Evolutionary conservation across 306 rosid genomes (phyloP).

Genomic region (Abrus pulchellus): DNA sequence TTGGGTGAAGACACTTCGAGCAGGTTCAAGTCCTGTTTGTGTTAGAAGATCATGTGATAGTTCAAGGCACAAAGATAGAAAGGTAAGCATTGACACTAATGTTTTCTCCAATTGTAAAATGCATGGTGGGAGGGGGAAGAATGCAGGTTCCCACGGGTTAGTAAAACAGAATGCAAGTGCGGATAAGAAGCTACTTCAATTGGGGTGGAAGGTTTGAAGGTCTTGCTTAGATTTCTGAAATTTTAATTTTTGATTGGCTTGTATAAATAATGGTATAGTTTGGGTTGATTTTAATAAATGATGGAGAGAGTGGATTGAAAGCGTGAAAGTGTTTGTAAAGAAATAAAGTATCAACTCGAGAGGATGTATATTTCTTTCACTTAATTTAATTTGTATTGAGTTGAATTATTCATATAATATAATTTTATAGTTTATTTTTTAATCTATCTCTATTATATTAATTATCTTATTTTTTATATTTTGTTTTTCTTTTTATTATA

Average conservation of each 20-base stretch:
- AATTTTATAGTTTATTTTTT: no score
- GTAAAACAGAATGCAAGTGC: background rate
- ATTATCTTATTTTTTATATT: no score
- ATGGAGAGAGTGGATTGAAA: background rate
- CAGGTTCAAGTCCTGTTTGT: slow-evolving; percentile 46
- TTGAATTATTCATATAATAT: no score
- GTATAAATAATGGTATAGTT: background rate
- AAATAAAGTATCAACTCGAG: background rate
- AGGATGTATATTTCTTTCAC: background rate
- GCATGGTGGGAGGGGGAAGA: slow-evolving; percentile 38
- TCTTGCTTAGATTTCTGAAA: slow-evolving; percentile 3
- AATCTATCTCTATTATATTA: no score
- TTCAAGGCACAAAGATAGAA: slow-evolving; percentile 30
- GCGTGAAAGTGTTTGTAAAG: slow-evolving; percentile 8
- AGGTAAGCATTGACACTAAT: background rate
- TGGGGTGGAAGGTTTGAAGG: slow-evolving; percentile 55
- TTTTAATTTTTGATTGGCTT: background rate
- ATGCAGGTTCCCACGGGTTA: background rate
- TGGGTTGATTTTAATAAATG: background rate
- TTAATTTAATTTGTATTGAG: no score
- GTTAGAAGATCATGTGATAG: slow-evolving; percentile 36
- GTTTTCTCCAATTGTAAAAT: background rate
- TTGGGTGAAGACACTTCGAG: slow-evolving; percentile 67
- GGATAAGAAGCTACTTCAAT: slow-evolving; percentile 44
- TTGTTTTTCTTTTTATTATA: no score